Percentiles rank a stretch among this genome's conserved stretches.
Conservation (phyloP, 768 basidiomycete species). For the Phylloporus arenicola region DNA sequence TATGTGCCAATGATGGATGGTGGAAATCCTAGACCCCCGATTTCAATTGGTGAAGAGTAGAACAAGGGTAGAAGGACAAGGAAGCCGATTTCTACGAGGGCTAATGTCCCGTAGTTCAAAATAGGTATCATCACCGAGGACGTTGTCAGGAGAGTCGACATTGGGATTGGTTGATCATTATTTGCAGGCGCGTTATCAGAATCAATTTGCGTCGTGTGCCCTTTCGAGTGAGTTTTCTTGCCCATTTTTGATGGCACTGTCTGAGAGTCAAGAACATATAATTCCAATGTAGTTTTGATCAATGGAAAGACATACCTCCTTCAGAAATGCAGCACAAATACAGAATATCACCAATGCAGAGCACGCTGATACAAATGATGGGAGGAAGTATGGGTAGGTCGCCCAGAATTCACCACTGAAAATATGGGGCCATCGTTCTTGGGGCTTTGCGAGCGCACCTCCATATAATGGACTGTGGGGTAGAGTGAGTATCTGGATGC, state of each 20-base stretch:
- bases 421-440: conserved; percentile 45
- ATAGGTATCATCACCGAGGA: conserved; percentile 37
- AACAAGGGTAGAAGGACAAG: conserved; percentile 41
- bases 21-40: conserved; percentile 40
- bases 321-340: conserved; percentile 20
- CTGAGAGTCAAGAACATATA: conserved; percentile 5
- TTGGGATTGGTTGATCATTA: conserved; percentile 13
- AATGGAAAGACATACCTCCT: conserved; percentile 23
- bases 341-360: conserved; percentile 11
- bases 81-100: conserved; percentile 38
- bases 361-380: conserved; percentile 23
- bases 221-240: background rate
- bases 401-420: conserved; percentile 40
- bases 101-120: conserved; percentile 37
- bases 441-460: conserved; percentile 49
- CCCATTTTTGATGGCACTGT: conserved; percentile 20
- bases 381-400: conserved; percentile 34
- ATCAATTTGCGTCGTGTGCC: background rate
- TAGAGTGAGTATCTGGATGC: background rate
- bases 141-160: conserved; percentile 30
- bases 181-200: background rate
- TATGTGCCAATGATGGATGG: conserved; percentile 38
- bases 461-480: conserved; percentile 49
- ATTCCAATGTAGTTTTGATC: background rate
- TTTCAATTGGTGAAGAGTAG: conserved; percentile 36